Evolutionary conservation across 805 yeast species (phyloP), one percentile per base, ranked within the genome.

Genomic region (Candida silvicultrix): DNA sequence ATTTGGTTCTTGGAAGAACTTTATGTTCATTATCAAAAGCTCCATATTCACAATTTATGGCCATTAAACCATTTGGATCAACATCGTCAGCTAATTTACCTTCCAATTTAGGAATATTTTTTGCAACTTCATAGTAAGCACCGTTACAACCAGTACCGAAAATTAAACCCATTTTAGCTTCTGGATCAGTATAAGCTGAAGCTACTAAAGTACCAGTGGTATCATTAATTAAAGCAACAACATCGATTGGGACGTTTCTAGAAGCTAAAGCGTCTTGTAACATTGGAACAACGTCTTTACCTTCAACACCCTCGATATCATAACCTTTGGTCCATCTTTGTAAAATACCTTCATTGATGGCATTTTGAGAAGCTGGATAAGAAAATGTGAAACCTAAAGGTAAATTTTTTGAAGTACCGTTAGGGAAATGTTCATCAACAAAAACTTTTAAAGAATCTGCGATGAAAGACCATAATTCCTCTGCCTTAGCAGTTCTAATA

Each of bases 301-400:
- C 97, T 71, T 92, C 98, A 47, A 92, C 97, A 49, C 84, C 88
- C 49, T 78, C 85, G 57, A 92, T 89, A 67, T 92, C 96, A 69
- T 87, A 92, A 54, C 98, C 99, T 73, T 92, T 92, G 52, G 98
- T 92, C 98, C 98, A 92, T 68, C 92, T 79, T 74, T 89, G 96
- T 63, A 92, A 77, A 46, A 85, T 63, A 66, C 98, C 99, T 56
- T 77, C 74, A 73, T 88, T 85, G 66, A 92, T 88, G 49, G 85
- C 85, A 55, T 71, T 65, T 70, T 92, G 99, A 38, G 85, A 72
- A 38, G 87, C 85, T 50, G 98, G 97, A 73, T 83, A 92, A 14
- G 95, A 84, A 73, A 92, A 92, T 35, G 98, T 92, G 78, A 92
- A 92, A 42, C 99, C 98, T 60, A 92, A 75, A 45, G 95, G 90